Conservation (phyloP, 805 yeast genomes). For the Hanseniaspora jakobsenii region DNA sequence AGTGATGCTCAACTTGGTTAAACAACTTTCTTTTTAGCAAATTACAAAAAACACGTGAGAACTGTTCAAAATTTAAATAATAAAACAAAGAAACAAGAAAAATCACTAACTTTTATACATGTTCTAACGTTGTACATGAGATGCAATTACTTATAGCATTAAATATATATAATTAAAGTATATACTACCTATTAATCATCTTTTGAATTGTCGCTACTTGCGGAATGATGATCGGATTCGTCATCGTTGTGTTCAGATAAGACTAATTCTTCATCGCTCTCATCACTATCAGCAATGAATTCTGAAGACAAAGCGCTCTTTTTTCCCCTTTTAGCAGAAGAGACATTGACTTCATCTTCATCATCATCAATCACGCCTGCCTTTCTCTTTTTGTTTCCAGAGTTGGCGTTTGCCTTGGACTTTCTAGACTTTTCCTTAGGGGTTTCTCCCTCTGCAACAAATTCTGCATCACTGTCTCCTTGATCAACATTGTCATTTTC, state of each 20-base stretch:
- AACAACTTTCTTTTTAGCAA: too few relatives aligned
- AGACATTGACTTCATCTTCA: slow-evolving; percentile 24
- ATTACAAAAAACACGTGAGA: too few relatives aligned
- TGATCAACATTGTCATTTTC: slow-evolving; percentile 33
- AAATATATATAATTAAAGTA: slow-evolving; percentile 22
- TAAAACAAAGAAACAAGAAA: too few relatives aligned
- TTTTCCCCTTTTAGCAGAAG: slow-evolving; percentile 23
- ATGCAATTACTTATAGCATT: too few relatives aligned
- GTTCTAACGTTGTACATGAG: too few relatives aligned
- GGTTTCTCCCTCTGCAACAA: slow-evolving; percentile 24
- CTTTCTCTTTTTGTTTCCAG: slow-evolving; percentile 29
- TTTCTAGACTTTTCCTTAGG: slow-evolving; percentile 24
- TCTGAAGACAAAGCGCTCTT: slow-evolving; percentile 29
- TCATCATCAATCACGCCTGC: slow-evolving; percentile 38
- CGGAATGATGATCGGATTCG: neutral
- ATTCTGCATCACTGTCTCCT: slow-evolving; percentile 29
- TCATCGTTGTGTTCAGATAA: slow-evolving; percentile 17
- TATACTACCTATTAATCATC: slow-evolving; percentile 19
- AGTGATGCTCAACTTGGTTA: too few relatives aligned
- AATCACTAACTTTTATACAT: too few relatives aligned
- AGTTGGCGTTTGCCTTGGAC: slow-evolving; percentile 19
- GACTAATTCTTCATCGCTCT: slow-evolving; percentile 16
- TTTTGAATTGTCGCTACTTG: slow-evolving; percentile 18
- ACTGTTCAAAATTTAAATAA: too few relatives aligned
- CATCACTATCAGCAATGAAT: slow-evolving; percentile 36